Percentiles rank a stretch among this genome's conserved stretches.
Conservation (phyloP, 768 basidiomycete species). For the Podaxis rugospora region DNA sequence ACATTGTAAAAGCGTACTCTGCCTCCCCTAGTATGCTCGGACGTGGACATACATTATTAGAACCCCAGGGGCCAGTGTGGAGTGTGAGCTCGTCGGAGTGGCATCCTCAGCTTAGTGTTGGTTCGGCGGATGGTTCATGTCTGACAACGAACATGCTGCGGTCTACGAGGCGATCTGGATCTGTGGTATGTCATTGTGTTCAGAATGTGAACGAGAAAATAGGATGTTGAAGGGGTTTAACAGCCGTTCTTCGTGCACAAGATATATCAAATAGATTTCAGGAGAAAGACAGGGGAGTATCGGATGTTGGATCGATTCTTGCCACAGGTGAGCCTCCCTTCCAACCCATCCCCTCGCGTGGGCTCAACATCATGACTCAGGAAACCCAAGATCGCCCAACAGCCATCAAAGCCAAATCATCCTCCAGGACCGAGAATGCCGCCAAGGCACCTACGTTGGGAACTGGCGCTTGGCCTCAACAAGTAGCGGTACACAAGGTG, state of each 20-base stretch:
- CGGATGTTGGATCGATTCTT: constrained; percentile 87
- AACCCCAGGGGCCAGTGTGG: constrained; percentile 81
- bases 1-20: constrained; percentile 71
- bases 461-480: constrained; percentile 73
- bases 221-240: not conserved
- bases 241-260: constrained; percentile 77
- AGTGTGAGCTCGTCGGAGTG: constrained; percentile 75
- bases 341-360: not conserved
- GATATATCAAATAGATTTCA: constrained; percentile 87
- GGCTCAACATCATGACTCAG: constrained; percentile 23
- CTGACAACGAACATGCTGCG: constrained; percentile 69
- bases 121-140: constrained; percentile 80
- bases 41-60: constrained; percentile 64
- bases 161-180: constrained; percentile 64
- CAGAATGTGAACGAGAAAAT: not conserved
- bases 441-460: constrained; percentile 23
- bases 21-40: constrained; percentile 71
- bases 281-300: constrained; percentile 65
- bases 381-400: constrained; percentile 47
- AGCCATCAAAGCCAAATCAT: constrained; percentile 30
- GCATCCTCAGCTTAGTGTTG: constrained; percentile 82
- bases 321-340: constrained; percentile 49
- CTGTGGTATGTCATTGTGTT: constrained; percentile 48
- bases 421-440: constrained; percentile 12
- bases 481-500: constrained; percentile 74